A percentile compares a stretch with the other conserved stretches of the same genome.
phyloP scores from a whole-genome alignment of 1,284 basidiomycete genomes.

The Irpex sp. region DNA sequence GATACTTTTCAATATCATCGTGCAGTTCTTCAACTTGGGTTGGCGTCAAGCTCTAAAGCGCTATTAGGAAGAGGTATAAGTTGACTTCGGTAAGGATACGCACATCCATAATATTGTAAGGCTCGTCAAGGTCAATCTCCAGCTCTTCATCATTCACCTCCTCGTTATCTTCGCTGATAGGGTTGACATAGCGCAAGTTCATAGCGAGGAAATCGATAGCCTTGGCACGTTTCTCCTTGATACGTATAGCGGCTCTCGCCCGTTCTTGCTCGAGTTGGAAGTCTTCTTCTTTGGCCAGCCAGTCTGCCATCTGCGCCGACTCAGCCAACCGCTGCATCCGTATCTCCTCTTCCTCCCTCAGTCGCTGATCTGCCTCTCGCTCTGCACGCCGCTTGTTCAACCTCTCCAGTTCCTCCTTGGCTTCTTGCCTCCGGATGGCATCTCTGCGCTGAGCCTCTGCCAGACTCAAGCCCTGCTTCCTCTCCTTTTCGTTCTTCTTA shows the following conservation, averaged over 20 bases:
- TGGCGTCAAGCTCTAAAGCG: slow-evolving; percentile 72
- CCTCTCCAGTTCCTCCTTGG: slow-evolving; percentile 92
- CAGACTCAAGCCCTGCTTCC: slow-evolving; percentile 79
- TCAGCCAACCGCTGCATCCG: slow-evolving; percentile 88
- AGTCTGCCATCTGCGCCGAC: slow-evolving; percentile 95
- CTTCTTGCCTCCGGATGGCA: slow-evolving; percentile 80
- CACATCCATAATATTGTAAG: slow-evolving; percentile 94
- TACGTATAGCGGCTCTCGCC: slow-evolving; percentile 86
- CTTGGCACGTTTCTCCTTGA: slow-evolving; percentile 94
- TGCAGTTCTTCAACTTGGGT: slow-evolving; percentile 93
- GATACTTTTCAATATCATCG: slow-evolving; percentile 91
- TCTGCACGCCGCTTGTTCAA: slow-evolving; percentile 89
- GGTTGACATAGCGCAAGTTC: slow-evolving; percentile 86
- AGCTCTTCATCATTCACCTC: slow-evolving; percentile 72
- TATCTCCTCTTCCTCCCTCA: slow-evolving; percentile 91
- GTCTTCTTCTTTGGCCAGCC: slow-evolving; percentile 96
- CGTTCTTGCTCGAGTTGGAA: slow-evolving; percentile 97
- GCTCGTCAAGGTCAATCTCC: slow-evolving; percentile 98
- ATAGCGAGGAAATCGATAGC: slow-evolving; percentile 93
- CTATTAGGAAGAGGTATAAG: slow-evolving; percentile 14
- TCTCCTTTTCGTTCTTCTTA: slow-evolving; percentile 97
- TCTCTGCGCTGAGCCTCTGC: slow-evolving; percentile 84
- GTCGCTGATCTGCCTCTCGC: slow-evolving; percentile 82
- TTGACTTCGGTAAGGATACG: slow-evolving; percentile 25
- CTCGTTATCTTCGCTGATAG: slow-evolving; percentile 56